These are phyloP conservation scores for Eudorina sp. DNA, from an alignment of 139 green algal species.

Conservation along the genomic window DNA sequence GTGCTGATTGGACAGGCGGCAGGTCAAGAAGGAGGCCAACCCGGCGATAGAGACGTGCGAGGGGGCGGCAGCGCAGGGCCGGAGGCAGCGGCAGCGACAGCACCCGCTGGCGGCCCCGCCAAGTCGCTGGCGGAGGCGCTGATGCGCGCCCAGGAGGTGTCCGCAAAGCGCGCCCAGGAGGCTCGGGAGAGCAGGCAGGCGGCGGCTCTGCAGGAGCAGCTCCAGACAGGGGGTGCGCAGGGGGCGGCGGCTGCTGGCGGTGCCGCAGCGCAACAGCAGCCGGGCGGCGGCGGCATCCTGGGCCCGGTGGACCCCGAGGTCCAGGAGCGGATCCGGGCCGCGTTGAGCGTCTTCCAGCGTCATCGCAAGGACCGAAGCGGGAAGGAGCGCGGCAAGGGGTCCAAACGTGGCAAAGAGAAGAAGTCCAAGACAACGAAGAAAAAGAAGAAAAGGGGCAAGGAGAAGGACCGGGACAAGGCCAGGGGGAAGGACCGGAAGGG, in stretches of 20 bases:
- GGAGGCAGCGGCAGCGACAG: background rate
- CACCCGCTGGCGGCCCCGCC: conserved; percentile 33
- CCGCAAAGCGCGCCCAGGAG: conserved; percentile 34
- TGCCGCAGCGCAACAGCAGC: background rate
- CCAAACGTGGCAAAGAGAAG: background rate
- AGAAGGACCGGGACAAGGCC: background rate
- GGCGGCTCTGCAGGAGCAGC: conserved; percentile 32
- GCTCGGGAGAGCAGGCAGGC: conserved; percentile 20
- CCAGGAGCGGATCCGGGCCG: conserved; percentile 53
- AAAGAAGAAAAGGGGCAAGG: conserved; percentile 7
- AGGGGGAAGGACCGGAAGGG: background rate
- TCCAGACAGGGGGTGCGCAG: background rate
- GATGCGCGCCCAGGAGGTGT: conserved; percentile 56
- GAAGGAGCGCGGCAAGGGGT: background rate
- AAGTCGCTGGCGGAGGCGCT: conserved; percentile 66
- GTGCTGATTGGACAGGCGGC: too few relatives aligned
- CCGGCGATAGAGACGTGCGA: too few relatives aligned
- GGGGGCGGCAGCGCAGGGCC: background rate
- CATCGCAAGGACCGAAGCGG: conserved; percentile 46
- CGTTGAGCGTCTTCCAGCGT: conserved; percentile 56
- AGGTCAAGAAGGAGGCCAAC: too few relatives aligned
- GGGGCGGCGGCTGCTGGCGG: background rate
- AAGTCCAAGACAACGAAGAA: conserved; percentile 2
- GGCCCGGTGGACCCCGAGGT: conserved; percentile 49
- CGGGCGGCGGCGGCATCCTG: background rate